Percentiles rank a stretch among this genome's conserved stretches.
Evolutionary conservation across 2,329 filamentous ascomycete species (phyloP).

Genomic region (Monosporascus sp.): DNA sequence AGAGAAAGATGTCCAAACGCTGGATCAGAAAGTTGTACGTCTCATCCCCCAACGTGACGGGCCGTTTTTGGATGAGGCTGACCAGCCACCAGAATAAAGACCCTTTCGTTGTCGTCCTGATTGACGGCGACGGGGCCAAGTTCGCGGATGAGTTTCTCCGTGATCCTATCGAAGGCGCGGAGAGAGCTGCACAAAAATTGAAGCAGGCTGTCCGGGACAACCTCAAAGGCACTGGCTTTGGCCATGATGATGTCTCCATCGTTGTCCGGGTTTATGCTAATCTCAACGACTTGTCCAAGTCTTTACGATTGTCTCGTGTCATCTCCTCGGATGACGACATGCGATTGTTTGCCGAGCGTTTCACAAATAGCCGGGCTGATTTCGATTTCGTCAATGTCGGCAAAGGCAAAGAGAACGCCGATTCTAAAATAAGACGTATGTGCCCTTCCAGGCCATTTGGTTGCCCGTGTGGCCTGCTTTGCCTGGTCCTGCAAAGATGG

Average conservation of each 20-base stretch:
- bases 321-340: constrained; percentile 27
- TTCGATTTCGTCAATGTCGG: constrained; percentile 31
- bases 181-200: constrained; percentile 24
- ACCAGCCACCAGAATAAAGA: constrained; percentile 21
- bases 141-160: constrained; percentile 28
- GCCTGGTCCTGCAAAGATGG: not conserved
- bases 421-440: constrained; percentile 28
- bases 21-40: constrained; percentile 21
- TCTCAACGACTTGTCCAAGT: constrained; percentile 27
- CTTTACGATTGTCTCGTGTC: constrained; percentile 26
- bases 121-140: constrained; percentile 31
- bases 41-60: not conserved
- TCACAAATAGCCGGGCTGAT: constrained; percentile 29
- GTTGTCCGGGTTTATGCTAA: constrained; percentile 30
- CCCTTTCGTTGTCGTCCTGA: constrained; percentile 27
- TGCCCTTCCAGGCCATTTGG: not conserved
- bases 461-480: not conserved
- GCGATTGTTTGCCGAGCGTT: constrained; percentile 27
- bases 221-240: constrained; percentile 16
- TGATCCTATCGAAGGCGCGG: constrained; percentile 21
- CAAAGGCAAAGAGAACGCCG: constrained; percentile 29
- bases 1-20: constrained; percentile 14
- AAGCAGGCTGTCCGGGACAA: constrained; percentile 26
- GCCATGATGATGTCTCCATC: constrained; percentile 25
- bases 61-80: constrained; percentile 3